A percentile compares a stretch with the other conserved stretches of the same genome.
Evolutionary conservation across 140 eudicot species (phyloP).

Genomic region (Oenanthe javanica): DNA sequence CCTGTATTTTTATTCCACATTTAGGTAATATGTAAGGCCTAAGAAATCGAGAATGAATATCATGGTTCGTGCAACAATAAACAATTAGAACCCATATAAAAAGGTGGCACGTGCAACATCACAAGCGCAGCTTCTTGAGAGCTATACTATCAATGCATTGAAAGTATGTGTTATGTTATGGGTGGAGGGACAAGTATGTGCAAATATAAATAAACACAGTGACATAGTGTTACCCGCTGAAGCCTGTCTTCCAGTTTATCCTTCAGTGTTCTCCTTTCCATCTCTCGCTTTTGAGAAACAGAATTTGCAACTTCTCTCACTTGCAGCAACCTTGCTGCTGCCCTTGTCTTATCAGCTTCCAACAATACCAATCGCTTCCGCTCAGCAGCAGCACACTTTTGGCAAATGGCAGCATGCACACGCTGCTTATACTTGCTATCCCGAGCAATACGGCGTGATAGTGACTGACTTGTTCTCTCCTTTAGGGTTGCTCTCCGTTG

Average conservation of each 20-base stretch:
- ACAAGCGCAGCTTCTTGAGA: neutral
- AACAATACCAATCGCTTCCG: slow-evolving; percentile 52
- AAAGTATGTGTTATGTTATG: neutral
- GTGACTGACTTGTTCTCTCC: slow-evolving; percentile 64
- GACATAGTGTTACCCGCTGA: slow-evolving; percentile 43
- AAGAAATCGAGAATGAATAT: neutral
- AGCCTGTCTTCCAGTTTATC: slow-evolving; percentile 61
- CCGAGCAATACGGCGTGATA: slow-evolving; percentile 44
- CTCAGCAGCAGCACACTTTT: slow-evolving; percentile 78
- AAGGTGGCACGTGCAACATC: neutral
- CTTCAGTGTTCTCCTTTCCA: slow-evolving; percentile 58
- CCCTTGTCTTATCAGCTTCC: slow-evolving; percentile 62
- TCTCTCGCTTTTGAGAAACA: slow-evolving; percentile 55
- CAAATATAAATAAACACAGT: neutral
- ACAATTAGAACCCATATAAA: neutral
- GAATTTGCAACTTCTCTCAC: slow-evolving; percentile 47
- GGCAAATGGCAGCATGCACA: slow-evolving; percentile 68
- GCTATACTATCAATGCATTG: neutral
- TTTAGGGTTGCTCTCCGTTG: slow-evolving; percentile 63
- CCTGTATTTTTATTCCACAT: slow-evolving; percentile 34
- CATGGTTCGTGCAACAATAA: neutral
- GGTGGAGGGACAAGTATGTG: neutral
- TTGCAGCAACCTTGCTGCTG: slow-evolving; percentile 50
- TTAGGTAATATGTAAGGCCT: slow-evolving; percentile 12
- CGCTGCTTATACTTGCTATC: slow-evolving; percentile 78